Evolutionary conservation across 2,329 filamentous ascomycete species (phyloP), one percentile per base, ranked within the genome.

Genomic region (Colletotrichum chrysophilum): DNA sequence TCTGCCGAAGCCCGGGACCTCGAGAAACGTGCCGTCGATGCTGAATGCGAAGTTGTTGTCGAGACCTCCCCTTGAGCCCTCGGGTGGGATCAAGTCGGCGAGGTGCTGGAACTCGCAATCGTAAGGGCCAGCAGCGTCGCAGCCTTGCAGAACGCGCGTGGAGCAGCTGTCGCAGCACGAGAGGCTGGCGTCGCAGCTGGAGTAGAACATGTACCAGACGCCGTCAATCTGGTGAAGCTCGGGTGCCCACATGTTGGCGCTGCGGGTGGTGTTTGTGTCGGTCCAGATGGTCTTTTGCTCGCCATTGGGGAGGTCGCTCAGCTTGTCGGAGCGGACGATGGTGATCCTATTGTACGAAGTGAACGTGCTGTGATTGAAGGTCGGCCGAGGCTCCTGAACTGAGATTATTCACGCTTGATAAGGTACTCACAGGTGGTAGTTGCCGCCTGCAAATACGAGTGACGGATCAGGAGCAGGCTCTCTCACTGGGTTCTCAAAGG

Each of bases 121-220:
- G 1, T 58, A 58, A 6, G 55, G 55, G 24, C 55, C 55, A 18
- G 55, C 7, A 2, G 55, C 55, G 1, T 58, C 24, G 14, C 55
- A 58, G 0, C 55, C 55, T 58, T 24, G 55, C 13, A 58, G 55
- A 2, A 58, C 55, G 0, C 55, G 55, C 7, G 55, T 58, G 55
- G 55, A 58, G 24, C 55, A 58, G 7, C 55, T 58, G 55, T 58
- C 55, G 14, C 55, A 58, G 55, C 55, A 58, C 4, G 55, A 26
- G 82, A 85, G n/a, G 3, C 24, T 58, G 0, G 21, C 16, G 55
- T 58, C 55, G 16, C 55, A 58, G 26, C 70, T 71, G 1, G 77
- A 78, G 71, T 78, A 78, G 68, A 78, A 75, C 58, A 78, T 78
- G 34, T 78, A 74, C 77, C 77, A 78, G 30, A 62, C 65, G 21